Base-by-base conservation (phyloP, 192 early-diverging fungal species). In the Coemansia sp. region DNA sequence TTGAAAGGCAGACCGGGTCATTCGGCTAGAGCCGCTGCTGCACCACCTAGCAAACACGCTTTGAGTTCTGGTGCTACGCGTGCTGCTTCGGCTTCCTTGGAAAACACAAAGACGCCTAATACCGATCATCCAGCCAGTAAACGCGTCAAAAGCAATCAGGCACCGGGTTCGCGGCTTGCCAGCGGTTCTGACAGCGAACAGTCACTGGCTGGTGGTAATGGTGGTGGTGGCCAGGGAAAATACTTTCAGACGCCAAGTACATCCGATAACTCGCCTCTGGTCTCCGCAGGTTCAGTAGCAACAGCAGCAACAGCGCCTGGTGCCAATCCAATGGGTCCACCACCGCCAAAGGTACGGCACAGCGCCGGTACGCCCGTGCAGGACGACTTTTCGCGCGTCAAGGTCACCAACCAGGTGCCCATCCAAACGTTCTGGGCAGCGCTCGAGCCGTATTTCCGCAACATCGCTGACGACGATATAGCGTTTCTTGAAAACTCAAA, bases 401-500 rank as follows among this genome's bases (percentile, higher is more conserved):
- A 88, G 60, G 82, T 88, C 30, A 86, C 84, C 76, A 96, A 86
- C 74, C 85, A 96, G 82, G 89, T 95, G 20, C 90, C 92, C n/a
- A 90, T 94, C 51, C 85, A 86, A 16, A 86, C 86, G 5, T 98
- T 93, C 66, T 95, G 89, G 90, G 62, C 83, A 7, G 90, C 89
- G 7, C 76, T 90, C 49, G 96, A 96, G 20, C 92, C 94, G 64
- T 96, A 90, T 64, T 94, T 93, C 65, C 77, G 93, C 18, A 80
- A 78, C 32, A 84, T 96, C 50, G 86, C 82, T 18, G 93, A 96
- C 56, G 89, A 91, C 17, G 96, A 98, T 71, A 57, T 94, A 25
- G 68, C 72, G 12, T 86, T 88, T 55, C 69, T 98, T 61, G 84
- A 91, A 63, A 63, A 34, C 57, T 50, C 56, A 1, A 64, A 62